phyloP scores from a whole-genome alignment of 2,329 filamentous ascomycete species.

The Mariannaea sp. region DNA sequence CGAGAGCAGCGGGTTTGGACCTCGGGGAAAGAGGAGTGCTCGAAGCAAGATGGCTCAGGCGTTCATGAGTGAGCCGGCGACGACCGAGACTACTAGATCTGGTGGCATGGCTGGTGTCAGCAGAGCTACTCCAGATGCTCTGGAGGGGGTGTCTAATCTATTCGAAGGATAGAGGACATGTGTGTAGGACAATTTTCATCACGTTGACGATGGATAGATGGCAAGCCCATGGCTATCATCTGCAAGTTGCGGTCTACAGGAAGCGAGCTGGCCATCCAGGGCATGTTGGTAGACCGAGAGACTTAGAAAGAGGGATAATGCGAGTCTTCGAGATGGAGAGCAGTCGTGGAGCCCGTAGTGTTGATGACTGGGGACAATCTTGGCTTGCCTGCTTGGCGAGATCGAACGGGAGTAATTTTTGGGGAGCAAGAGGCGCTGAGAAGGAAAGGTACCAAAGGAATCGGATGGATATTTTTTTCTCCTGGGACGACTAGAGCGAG shows the following conservation, averaged over 20 bases:
- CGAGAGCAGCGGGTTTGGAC: slow-evolving; percentile 52
- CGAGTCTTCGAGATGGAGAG: neutral
- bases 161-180: slow-evolving; percentile 45
- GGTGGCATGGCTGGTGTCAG: slow-evolving; percentile 37
- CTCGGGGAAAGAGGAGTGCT: slow-evolving; percentile 35
- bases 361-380: slow-evolving; percentile 7
- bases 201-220: neutral
- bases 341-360: slow-evolving; percentile 2
- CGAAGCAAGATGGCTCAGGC: slow-evolving; percentile 64
- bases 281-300: neutral
- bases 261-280: slow-evolving; percentile 1
- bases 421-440: slow-evolving; percentile 18
- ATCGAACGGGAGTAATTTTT: slow-evolving; percentile 13
- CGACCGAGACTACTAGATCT: slow-evolving; percentile 38
- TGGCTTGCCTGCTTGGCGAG: neutral
- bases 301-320: neutral
- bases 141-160: slow-evolving; percentile 61
- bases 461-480: slow-evolving; percentile 16
- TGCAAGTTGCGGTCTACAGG: neutral
- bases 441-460: slow-evolving; percentile 20
- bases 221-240: no score
- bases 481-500: slow-evolving; percentile 31
- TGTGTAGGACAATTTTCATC: neutral
- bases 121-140: slow-evolving; percentile 52
- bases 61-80: slow-evolving; percentile 63